A percentile compares a stretch with the other conserved stretches of the same genome.
These are phyloP conservation scores for Periconia digitata DNA, from an alignment of 2,329 filamentous ascomycete genomes.

Conservation along the genomic window DNA sequence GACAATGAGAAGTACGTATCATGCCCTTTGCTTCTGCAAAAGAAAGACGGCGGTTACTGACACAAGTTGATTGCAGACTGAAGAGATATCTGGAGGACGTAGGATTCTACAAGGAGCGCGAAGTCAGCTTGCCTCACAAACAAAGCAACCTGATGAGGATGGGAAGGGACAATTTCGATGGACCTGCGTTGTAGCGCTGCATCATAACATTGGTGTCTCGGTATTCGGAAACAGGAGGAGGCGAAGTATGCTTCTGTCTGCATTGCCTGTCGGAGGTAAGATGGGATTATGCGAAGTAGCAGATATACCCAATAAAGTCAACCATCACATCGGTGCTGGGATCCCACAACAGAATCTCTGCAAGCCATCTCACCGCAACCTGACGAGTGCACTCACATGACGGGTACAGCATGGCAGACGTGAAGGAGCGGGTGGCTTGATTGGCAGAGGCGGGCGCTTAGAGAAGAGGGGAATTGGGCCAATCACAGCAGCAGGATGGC, in stretches of 20 bases:
- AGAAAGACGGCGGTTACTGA: neutral
- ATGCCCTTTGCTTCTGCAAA: neutral
- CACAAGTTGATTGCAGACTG: slow-evolving; percentile 53
- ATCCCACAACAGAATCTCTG: neutral
- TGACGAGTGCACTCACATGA: neutral
- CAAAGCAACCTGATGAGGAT: slow-evolving; percentile 85
- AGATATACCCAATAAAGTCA: neutral
- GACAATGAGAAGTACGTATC: slow-evolving; percentile 87
- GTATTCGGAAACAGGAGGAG: neutral
- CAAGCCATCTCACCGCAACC: neutral
- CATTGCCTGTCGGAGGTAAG: no score
- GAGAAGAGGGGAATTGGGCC: slow-evolving; percentile 4
- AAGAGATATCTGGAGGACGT: slow-evolving; percentile 69
- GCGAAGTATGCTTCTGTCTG: neutral
- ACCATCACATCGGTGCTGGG: neutral
- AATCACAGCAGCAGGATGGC: slow-evolving; percentile 2
- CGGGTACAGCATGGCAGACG: neutral
- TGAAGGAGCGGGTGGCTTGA: slow-evolving; percentile 5
- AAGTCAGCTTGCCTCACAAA: slow-evolving; percentile 88
- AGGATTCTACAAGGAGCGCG: slow-evolving; percentile 84
- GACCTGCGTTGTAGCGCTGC: slow-evolving; percentile 18
- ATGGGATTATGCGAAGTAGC: no score
- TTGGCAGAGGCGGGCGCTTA: slow-evolving; percentile 10
- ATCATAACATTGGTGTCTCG: no score
- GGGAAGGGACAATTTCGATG: slow-evolving; percentile 71